Evolutionary conservation across 1,284 basidiomycete species (phyloP).

Genomic region (Mycena sp.): DNA sequence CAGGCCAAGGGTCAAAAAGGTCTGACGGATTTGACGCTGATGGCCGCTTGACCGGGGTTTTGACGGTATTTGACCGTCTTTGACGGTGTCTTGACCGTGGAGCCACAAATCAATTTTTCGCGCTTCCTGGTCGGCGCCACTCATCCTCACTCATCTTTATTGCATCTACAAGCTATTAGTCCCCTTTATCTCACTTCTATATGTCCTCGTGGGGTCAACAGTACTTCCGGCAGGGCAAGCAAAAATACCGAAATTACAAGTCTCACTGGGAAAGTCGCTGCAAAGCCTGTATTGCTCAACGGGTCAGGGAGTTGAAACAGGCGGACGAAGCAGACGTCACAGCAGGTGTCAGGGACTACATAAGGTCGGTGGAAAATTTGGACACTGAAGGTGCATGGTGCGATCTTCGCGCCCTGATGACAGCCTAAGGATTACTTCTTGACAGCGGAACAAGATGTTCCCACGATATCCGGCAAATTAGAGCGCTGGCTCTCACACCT

Average conservation of each 20-base stretch:
- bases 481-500: background rate
- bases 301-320: background rate
- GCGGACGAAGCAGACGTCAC: background rate
- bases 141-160: background rate
- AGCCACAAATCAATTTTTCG: background rate
- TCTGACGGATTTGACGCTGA: background rate
- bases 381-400: background rate
- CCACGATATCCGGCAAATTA: background rate
- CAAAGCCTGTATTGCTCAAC: background rate
- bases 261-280: background rate
- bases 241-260: background rate
- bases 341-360: background rate
- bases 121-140: background rate
- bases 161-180: background rate
- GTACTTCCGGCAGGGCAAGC: background rate
- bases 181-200: background rate
- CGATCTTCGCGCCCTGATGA: background rate
- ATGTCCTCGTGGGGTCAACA: background rate
- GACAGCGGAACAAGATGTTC: background rate
- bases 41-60: background rate
- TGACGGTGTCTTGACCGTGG: background rate
- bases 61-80: background rate
- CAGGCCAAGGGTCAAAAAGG: background rate
- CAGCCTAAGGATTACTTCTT: background rate
- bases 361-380: background rate